Base-by-base conservation (phyloP, 768 basidiomycete genomes). In the Butyriboletus loyo region DNA sequence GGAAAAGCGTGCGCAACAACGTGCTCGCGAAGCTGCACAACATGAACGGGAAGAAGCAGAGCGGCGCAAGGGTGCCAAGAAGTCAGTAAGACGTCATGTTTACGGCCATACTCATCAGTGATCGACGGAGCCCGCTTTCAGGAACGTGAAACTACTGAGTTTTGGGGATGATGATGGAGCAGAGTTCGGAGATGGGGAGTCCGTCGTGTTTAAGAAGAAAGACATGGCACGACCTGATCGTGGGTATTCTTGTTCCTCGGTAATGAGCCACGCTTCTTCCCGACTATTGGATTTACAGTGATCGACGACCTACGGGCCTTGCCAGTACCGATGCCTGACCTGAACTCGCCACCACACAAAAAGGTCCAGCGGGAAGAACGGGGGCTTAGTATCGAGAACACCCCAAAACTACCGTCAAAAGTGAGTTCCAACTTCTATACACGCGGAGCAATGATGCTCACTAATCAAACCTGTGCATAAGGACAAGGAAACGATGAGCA, bases 121-220 rank as follows among this genome's bases (percentile, higher is more conserved):
- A 53, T 34, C 25, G 14, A 27, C 52, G 48, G 41, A 32, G 30
- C 43, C 40, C 36, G 31, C 14, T 46, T 40, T 22, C 54, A 97
- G 94, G 70, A 92, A 99, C 62, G 88, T 89, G 10, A 89, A 87
- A 50, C 71, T 99, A 10, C 70, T 98, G 49, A 96, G 92, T 46
- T 99, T 99, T 66, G 92, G 84, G 15, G 87, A 76, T 9, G 87
- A 82, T 8, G 87, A 83, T 41, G 87, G 81, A 1, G 74, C 63
- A 21, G 86, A 81, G 5, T 74, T 62, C 31, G 86, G 80, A 25
- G 85, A 82, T 8, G 79, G 73, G 13, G 86, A 84, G 40, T 63
- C 76, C 0, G 68, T 76, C 0, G 65, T 66, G 2, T 75, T 83
- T 57, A 85, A 85, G 72, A 93, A 92, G 77, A 94, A 91, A 67